Evolutionary conservation across 805 yeast species (phyloP), one percentile per base, ranked within the genome.

Genomic region (Saccharomycopsis amapae): DNA sequence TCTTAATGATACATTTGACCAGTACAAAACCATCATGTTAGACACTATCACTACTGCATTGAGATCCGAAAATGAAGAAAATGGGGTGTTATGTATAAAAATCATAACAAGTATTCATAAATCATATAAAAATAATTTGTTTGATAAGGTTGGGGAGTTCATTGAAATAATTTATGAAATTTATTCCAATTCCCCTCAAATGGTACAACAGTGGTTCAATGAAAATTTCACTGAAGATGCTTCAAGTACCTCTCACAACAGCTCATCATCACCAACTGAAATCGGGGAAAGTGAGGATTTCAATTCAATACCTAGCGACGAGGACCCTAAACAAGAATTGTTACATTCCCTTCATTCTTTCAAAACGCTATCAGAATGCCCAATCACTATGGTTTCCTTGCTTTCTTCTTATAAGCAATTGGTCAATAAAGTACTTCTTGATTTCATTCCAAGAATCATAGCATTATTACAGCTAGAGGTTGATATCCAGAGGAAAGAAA

Each of bases 291-390:
- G 18, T 17, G 38, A 36, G 44, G 28, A 55, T 22, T 12, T 49
- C 48, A 22, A 55, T 57, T 52, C 62, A 76, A 5, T 70, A 80
- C 1, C 62, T 72, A 4, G 58, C 69, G 28, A 61, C 31, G 53
- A 55, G 23, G 56, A 57, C 12, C 44, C 59, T 12, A 35, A 38
- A 17, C 32, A 34, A 23, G 66, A 73, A 2, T 68, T 88, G 44
- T 73, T 73, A 37, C 75, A 73, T 51, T 82, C 96, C 3, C 75
- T 85, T 74, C 71, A 62, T 53, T 88, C 97, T 1, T 90, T 93
- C 71, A 89, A 88, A 60, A 86, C 90, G 12, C 72, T 93, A 49
- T 85, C 96, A 0, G 99, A 93, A 62, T 89, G 97, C 60, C 99
- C 99, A 7, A 90, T 93, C 33, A 88, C 96, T 3, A 84, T 93